Evolutionary conservation across 2,329 filamentous ascomycete species (phyloP).

Genomic region (Xylariomycetidae sp.): DNA sequence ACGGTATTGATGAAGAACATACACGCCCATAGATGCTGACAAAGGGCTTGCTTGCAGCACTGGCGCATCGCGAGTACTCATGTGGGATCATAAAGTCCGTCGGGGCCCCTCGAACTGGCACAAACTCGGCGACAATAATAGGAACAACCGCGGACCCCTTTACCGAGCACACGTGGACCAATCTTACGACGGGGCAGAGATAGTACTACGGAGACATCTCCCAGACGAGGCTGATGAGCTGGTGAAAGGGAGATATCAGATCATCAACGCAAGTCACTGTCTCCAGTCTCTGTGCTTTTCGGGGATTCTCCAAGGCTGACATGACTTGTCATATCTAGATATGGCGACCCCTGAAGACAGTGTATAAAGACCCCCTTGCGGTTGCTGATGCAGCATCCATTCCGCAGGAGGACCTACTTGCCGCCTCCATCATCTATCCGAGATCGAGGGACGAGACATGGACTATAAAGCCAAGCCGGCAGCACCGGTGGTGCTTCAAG

Average conservation of each 20-base stretch:
- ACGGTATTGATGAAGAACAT: too few species aligned
- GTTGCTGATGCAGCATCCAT: constrained; percentile 35
- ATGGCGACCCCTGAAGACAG: constrained; percentile 45
- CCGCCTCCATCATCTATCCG: constrained; percentile 31
- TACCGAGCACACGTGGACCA: constrained; percentile 30
- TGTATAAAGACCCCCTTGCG: constrained; percentile 38
- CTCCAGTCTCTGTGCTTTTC: too few species aligned
- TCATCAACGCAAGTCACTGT: constrained; percentile 25
- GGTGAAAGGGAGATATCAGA: constrained; percentile 27
- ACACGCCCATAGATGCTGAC: too few species aligned
- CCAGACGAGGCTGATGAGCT: constrained; percentile 30
- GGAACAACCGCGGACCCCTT: constrained; percentile 31
- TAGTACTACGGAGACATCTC: constrained; percentile 27
- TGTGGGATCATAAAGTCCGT: constrained; percentile 73
- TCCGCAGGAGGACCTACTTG: constrained; percentile 34
- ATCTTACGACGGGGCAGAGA: constrained; percentile 35
- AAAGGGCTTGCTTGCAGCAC: too few species aligned
- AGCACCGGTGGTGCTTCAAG: constrained; percentile 48
- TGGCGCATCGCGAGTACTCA: constrained; percentile 52
- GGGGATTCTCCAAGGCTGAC: background rate
- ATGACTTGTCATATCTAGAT: constrained; percentile 18
- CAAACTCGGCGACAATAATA: constrained; percentile 59
- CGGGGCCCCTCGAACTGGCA: constrained; percentile 51
- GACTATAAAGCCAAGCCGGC: constrained; percentile 32
- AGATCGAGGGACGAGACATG: constrained; percentile 29